Evolutionary conservation across 2,329 filamentous ascomycete species (phyloP), one percentile per base, ranked within the genome.

Genomic region (Annulohypoxylon truncatum): DNA sequence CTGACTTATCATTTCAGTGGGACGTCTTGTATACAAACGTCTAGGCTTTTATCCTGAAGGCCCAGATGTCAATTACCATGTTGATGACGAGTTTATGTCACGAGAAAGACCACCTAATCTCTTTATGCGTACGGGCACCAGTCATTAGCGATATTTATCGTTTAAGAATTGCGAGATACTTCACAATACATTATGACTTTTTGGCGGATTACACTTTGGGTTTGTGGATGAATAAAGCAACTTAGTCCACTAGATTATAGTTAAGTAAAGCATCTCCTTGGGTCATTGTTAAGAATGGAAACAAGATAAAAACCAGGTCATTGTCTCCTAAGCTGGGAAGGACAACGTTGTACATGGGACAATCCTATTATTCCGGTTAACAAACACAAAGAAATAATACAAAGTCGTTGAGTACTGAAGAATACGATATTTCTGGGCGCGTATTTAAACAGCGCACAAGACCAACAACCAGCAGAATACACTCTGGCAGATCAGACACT

Each of bases 1-100:
- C 47, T 66, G 35, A 15, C 71, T 71, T 12, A 83, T 12, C 8
- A 6, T 8, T 40, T 1, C 28, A 68, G 66, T 85, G 83, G 84
- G 84, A 2, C 75, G 84, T 8, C 70, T 74, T 24, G 82, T 81
- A 0, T 86, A 86, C 54, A 42, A 64, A n/a, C 79, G 81, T 63
- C 53, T 84, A 35, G 84, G 83, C 0, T 86, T 86, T 61, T 70
- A 73, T 26, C 76, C 78, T 2, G 79, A 81, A 38, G 79, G 77
- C 1, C 66, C 55, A 0, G 83, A 85, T 59, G 76, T 84, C 8
- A 77, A 75, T 26, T 85, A 82, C 55, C 62, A 74, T 2, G 75
- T 83, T 18, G 83, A 84, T 53, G 77, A 77, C 2, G 79, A 83
- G 70, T 84, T 84, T 31, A 62, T 68, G 47, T 71, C 70, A 3